Evolutionary conservation across 495 filamentous ascomycete genomes (phyloP).

Genomic region (Penicillium simplicissimum): DNA sequence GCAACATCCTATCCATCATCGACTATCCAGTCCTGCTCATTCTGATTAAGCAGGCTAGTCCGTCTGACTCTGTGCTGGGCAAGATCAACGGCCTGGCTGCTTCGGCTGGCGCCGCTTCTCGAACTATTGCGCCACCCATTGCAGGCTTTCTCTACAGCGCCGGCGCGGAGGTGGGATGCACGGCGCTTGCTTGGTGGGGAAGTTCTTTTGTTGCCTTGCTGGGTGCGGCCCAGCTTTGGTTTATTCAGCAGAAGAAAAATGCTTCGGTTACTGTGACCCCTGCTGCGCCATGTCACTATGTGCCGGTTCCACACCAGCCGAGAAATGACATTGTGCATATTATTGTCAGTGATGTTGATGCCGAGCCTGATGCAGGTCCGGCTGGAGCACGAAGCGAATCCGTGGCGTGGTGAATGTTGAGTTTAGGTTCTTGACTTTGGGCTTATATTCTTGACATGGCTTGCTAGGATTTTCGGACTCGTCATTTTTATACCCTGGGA

Average conservation of each 20-base stretch:
- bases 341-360: constrained; percentile 36
- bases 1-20: constrained; percentile 76
- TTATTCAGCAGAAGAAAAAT: constrained; percentile 55
- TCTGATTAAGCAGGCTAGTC: constrained; percentile 80
- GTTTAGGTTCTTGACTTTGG: too few relatives aligned
- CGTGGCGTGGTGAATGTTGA: not conserved
- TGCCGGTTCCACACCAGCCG: constrained; percentile 24
- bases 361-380: not conserved
- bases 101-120: constrained; percentile 72
- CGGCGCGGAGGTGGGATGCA: constrained; percentile 65
- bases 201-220: constrained; percentile 68
- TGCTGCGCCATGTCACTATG: constrained; percentile 31
- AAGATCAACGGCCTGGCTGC: constrained; percentile 82
- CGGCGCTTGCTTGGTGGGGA: constrained; percentile 77
- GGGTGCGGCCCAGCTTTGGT: constrained; percentile 69
- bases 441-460: too few relatives aligned
- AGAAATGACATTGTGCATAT: constrained; percentile 41
- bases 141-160: constrained; percentile 74
- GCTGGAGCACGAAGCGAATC: not conserved
- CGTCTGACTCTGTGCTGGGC: constrained; percentile 64
- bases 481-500: too few relatives aligned
- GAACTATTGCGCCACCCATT: constrained; percentile 74
- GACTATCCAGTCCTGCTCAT: constrained; percentile 79
- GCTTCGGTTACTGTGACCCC: constrained; percentile 40
- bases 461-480: too few relatives aligned